A percentile compares a stretch with the other conserved stretches of the same genome.
Evolutionary conservation across 106 monocot species (phyloP).

Genomic region (Phalaenopsis aphrodite): DNA sequence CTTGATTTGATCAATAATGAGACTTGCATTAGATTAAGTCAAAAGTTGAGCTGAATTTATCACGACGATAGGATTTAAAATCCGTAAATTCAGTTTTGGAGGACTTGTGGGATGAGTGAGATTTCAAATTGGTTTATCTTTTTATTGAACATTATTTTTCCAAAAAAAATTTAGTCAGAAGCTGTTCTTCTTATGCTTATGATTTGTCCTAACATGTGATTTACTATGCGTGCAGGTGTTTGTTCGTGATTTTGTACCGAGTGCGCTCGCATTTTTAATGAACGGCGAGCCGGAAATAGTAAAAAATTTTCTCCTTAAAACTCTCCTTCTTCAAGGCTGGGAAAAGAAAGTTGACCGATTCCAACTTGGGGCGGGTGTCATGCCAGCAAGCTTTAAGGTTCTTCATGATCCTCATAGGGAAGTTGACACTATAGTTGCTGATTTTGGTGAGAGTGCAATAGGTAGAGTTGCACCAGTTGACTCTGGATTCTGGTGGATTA

Average conservation of each 20-base stretch:
- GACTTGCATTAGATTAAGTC: no score
- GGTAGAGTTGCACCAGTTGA: slow-evolving; percentile 55
- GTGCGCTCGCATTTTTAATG: slow-evolving; percentile 47
- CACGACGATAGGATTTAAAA: no score
- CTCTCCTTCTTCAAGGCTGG: slow-evolving; percentile 44
- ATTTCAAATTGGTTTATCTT: no score
- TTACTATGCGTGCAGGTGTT: slow-evolving; percentile 24
- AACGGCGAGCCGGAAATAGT: slow-evolving; percentile 49
- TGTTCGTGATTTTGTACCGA: slow-evolving; percentile 58
- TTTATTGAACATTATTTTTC: no score
- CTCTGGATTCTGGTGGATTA: slow-evolving; percentile 57
- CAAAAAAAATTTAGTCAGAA: not conserved
- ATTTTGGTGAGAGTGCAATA: slow-evolving; percentile 56
- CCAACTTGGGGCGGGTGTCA: slow-evolving; percentile 42
- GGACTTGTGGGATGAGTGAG: no score
- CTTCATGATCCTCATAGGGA: slow-evolving; percentile 35
- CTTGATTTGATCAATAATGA: no score
- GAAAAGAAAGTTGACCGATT: slow-evolving; percentile 47
- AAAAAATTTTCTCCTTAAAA: slow-evolving; percentile 49
- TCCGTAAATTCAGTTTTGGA: no score
- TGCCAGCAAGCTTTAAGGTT: slow-evolving; percentile 52
- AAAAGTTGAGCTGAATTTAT: no score
- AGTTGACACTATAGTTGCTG: slow-evolving; percentile 35
- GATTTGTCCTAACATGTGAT: not conserved
- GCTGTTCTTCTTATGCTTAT: not conserved